A percentile compares a stretch with the other conserved stretches of the same genome.
Conservation (phyloP, 305 asterid species). For the Fraxinus sp. region DNA sequence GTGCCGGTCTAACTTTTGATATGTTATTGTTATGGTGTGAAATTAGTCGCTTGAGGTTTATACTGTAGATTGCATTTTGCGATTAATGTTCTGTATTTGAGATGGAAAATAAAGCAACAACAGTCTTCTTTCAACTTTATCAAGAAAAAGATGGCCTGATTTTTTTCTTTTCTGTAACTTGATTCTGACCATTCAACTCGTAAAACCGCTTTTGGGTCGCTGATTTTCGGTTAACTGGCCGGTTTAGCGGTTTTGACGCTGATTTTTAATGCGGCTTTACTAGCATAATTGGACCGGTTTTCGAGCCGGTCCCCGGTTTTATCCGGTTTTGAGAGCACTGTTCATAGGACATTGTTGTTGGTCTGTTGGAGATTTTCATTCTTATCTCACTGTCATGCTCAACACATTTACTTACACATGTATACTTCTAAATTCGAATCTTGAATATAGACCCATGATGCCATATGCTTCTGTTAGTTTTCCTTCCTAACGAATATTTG, state of each 20-base stretch:
- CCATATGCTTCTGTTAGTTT: background rate
- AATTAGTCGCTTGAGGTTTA: background rate
- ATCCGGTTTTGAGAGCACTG: background rate
- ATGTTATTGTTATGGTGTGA: background rate
- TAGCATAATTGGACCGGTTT: background rate
- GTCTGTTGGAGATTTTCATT: background rate
- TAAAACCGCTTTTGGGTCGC: background rate
- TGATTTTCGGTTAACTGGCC: background rate
- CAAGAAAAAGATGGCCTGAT: background rate
- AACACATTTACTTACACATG: background rate
- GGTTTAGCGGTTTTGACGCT: background rate
- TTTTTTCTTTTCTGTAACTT: background rate
- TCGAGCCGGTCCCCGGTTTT: background rate
- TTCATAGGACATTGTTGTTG: background rate
- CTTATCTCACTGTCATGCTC: background rate
- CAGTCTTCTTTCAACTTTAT: background rate
- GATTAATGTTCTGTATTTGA: background rate
- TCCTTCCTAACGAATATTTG: background rate
- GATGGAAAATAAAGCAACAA: background rate
- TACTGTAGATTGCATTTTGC: background rate
- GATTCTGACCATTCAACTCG: background rate
- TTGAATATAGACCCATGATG: slow-evolving; percentile 1
- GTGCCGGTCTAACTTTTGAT: background rate
- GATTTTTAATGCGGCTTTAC: background rate
- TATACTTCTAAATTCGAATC: background rate